Evolutionary conservation across 257 asterid genomes (phyloP), one percentile per base, ranked within the genome.

Genomic region (Forsythia suspensa): DNA sequence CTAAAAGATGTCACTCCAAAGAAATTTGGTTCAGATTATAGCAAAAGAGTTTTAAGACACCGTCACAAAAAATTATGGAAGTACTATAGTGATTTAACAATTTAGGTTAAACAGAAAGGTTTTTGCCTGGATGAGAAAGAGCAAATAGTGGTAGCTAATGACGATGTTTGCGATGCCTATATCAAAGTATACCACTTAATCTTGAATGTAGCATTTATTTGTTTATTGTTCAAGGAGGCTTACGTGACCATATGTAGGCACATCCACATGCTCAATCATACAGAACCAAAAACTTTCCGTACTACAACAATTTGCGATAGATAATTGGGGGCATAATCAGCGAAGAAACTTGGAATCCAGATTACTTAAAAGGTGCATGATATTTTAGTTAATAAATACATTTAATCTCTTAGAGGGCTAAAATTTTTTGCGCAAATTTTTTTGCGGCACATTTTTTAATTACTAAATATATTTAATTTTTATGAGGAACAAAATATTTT

Each of bases 91-190:
- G 88, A 84, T 86, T 52, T 84, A 71, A 52, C 74, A 41, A 69
- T 61, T 6, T 59, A 84, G 75, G 55, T 52, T 55, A 82, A 72
- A 71, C 86, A 84, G 78, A 65, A 82, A 43, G 90, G 86, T 71
- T 86, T 86, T 78, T 57, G 74, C 51, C 84, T 88, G 90, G 88
- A 84, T 43, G 83, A 84, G 79, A 77, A 77, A 68, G 80, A 76
- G 71, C 84, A 80, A 81, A 81, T 84, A 86, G 82, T 86, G 73
- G 71, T 80, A n/a, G 86, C 88, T 72, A 76, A 81, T 84, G 83
- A 77, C 73, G 79, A 80, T 77, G 80, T 74, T 75, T 81, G 88
- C 88, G 86, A 86, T 80, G 76, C 83, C 77, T 82, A 86, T 75
- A 66, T 84, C 38, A 84, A 86, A 88, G 88, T 84, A 84, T 57